These are phyloP conservation scores for Pulveroboletus frians DNA, from an alignment of 768 basidiomycete species.

Conservation along the genomic window DNA sequence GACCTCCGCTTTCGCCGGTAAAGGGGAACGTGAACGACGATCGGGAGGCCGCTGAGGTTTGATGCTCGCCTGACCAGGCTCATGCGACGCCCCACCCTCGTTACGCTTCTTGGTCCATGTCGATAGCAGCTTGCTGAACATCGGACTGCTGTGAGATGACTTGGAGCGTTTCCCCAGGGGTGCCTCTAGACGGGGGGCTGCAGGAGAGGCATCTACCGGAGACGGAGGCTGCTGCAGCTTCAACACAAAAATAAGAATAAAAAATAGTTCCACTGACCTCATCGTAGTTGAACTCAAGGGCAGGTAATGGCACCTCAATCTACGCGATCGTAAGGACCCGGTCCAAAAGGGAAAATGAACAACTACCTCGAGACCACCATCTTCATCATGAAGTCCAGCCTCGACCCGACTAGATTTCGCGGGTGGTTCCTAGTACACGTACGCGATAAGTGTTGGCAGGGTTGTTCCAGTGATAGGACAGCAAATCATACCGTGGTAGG, in stretches of 20 bases:
- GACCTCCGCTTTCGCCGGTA: background rate
- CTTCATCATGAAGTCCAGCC: background rate
- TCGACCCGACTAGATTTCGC: background rate
- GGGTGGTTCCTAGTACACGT: background rate
- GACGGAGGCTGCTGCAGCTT: background rate
- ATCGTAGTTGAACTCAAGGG: background rate
- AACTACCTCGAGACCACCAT: background rate
- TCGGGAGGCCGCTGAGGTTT: background rate
- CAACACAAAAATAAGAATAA: no score
- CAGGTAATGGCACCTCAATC: background rate
- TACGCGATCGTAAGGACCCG: background rate
- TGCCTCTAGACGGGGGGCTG: background rate
- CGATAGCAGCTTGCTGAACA: background rate
- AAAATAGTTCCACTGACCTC: background rate
- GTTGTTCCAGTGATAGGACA: background rate
- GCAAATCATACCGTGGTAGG: background rate
- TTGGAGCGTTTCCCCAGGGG: no score
- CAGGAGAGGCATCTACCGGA: background rate
- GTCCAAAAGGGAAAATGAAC: background rate
- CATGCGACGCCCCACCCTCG: no score
- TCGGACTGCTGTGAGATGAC: background rate
- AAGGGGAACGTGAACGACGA: background rate
- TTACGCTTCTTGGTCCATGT: background rate
- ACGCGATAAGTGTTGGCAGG: background rate
- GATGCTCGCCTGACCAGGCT: no score